Conservation (phyloP, 2,329 filamentous ascomycete genomes). For the Ceratocystis alfenasii region DNA sequence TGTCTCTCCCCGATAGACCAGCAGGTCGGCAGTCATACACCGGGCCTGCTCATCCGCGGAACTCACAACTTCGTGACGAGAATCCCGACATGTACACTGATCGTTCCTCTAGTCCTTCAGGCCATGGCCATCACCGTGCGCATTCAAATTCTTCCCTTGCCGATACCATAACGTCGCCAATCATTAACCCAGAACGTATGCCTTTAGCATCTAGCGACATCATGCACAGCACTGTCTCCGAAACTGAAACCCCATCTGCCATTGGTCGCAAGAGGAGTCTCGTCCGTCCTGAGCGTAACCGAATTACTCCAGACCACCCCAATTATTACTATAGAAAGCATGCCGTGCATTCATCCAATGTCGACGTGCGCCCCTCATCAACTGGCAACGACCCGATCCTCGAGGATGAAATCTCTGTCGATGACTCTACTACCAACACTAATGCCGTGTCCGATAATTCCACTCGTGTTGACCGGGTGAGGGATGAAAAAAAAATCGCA, state of each 20-base stretch:
- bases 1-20: conserved; percentile 55
- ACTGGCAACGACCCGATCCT: conserved; percentile 83
- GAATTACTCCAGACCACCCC: conserved; percentile 75
- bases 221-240: conserved; percentile 23
- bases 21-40: conserved; percentile 50
- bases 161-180: conserved; percentile 45
- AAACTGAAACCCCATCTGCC: conserved; percentile 27
- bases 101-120: conserved; percentile 35
- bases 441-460: conserved; percentile 37
- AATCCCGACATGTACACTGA: conserved; percentile 61
- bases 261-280: conserved; percentile 69
- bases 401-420: conserved; percentile 60
- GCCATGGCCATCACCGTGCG: conserved; percentile 42
- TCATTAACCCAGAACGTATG: conserved; percentile 45
- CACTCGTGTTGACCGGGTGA: conserved; percentile 29
- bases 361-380: conserved; percentile 78
- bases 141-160: conserved; percentile 47
- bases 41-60: conserved; percentile 55
- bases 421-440: conserved; percentile 39
- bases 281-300: conserved; percentile 75
- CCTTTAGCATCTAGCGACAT: conserved; percentile 39
- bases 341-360: conserved; percentile 83
- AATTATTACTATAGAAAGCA: conserved; percentile 95
- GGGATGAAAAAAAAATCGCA: conserved; percentile 29
- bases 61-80: conserved; percentile 52